A percentile compares a stretch with the other conserved stretches of the same genome.
Evolutionary conservation across 805 yeast genomes (phyloP).

Genomic region (Metschnikowia henanensis): DNA sequence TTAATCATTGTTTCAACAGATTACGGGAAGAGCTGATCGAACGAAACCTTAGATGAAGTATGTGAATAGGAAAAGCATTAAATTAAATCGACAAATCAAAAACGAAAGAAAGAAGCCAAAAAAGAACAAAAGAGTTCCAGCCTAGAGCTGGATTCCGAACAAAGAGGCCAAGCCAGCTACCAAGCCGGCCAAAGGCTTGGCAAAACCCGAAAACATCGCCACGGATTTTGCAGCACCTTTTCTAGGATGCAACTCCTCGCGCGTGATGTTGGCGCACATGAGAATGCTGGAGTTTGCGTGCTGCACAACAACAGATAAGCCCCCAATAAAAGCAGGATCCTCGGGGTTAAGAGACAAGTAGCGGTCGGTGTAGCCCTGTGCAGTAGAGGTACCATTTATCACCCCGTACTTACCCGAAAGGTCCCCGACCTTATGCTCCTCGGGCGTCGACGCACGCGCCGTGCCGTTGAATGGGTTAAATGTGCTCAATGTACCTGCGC

Average conservation of each 20-base stretch:
- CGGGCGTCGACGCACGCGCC: conserved; percentile 22
- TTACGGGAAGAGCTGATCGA: too few relatives aligned
- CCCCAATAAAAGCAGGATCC: conserved; percentile 24
- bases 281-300: conserved; percentile 30
- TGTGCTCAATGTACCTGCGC: conserved; percentile 32
- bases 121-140: background rate
- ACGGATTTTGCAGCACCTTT: background rate
- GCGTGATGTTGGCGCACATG: conserved; percentile 40
- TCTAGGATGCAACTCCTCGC: background rate
- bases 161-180: background rate
- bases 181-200: background rate
- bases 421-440: conserved; percentile 35
- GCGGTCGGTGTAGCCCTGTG: conserved; percentile 27
- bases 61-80: too few relatives aligned
- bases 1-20: too few relatives aligned
- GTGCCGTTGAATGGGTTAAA: conserved; percentile 40
- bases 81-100: too few relatives aligned
- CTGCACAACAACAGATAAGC: conserved; percentile 38
- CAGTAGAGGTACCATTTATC: conserved; percentile 25
- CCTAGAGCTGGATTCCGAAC: background rate
- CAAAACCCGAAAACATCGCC: background rate
- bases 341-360: conserved; percentile 33
- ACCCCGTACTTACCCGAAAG: conserved; percentile 41
- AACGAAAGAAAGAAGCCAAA: background rate
- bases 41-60: too few relatives aligned